Conservation (phyloP, 2,329 filamentous ascomycete species). For the Fusarium oxysporum region DNA sequence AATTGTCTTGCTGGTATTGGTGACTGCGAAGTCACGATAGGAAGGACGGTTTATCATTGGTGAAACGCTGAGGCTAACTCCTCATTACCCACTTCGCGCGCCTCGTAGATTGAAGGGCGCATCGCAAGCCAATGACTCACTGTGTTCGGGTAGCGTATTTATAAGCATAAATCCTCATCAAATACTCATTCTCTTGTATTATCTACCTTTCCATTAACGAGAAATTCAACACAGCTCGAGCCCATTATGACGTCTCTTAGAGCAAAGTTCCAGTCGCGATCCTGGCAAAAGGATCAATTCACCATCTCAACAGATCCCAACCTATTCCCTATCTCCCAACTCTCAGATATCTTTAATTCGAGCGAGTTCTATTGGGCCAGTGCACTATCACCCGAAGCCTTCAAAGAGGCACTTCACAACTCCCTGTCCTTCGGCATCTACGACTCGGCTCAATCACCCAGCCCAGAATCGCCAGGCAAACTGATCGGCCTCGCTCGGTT, state of each 20-base stretch:
- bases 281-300: conserved; percentile 60
- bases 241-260: background rate
- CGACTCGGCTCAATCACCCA: background rate
- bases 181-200: too few species aligned
- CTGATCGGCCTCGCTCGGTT: conserved; percentile 57
- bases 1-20: too few species aligned
- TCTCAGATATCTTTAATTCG: conserved; percentile 62
- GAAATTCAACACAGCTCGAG: fast-evolving
- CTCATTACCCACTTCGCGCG: background rate
- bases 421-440: conserved; percentile 70
- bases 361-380: conserved; percentile 67
- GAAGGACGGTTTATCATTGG: background rate
- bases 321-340: conserved; percentile 60
- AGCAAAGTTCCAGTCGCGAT: background rate
- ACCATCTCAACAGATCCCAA: conserved; percentile 65
- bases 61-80: background rate
- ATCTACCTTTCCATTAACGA: fast-evolving
- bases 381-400: conserved; percentile 55
- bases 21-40: fast-evolving
- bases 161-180: background rate
- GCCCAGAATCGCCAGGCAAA: background rate
- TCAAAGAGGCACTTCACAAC: conserved; percentile 61
- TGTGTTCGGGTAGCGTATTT: too few species aligned
- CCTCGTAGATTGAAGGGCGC: background rate
- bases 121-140: background rate